Percentiles rank a stretch among this genome's conserved stretches.
These are phyloP conservation scores for Tilletia horrida DNA, from an alignment of 1,284 basidiomycete species.

Conservation along the genomic window DNA sequence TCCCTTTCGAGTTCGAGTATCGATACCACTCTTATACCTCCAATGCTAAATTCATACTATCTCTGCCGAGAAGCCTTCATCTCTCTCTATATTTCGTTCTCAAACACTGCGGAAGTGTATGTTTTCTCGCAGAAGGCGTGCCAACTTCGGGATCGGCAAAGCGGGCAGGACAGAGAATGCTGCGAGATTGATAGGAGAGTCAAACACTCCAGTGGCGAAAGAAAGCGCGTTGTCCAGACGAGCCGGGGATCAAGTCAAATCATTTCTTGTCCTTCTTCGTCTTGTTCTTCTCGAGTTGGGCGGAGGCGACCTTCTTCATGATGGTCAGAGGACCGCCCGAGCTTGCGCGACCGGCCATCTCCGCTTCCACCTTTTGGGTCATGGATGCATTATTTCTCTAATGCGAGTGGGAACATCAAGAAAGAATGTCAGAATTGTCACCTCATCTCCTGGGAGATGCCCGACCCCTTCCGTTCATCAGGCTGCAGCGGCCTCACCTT, in stretches of 20 bases:
- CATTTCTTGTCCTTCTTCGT: slow-evolving; percentile 19
- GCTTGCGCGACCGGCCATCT: slow-evolving; percentile 19
- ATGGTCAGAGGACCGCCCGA: slow-evolving; percentile 22
- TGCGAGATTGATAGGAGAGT: background rate
- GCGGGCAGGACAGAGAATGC: too few species aligned
- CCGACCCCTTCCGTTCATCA: background rate
- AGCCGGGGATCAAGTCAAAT: background rate
- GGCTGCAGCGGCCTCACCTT: slow-evolving; percentile 1
- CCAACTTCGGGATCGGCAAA: too few species aligned
- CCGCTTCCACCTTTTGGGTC: slow-evolving; percentile 17
- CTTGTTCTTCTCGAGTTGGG: slow-evolving; percentile 11
- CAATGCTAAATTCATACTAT: too few species aligned
- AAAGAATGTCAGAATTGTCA: background rate
- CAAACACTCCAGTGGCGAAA: background rate
- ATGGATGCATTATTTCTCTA: slow-evolving; percentile 20
- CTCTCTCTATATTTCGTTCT: too few species aligned
- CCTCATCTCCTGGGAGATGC: background rate
- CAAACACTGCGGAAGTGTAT: too few species aligned
- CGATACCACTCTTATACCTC: too few species aligned
- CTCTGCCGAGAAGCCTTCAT: too few species aligned
- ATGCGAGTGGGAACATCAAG: background rate
- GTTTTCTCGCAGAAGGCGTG: too few species aligned
- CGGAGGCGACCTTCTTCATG: slow-evolving; percentile 21
- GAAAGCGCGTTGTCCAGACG: background rate
- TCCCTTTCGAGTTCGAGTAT: too few species aligned